phyloP scores from a whole-genome alignment of 2,329 filamentous ascomycete species.

The Microsporum canis region DNA sequence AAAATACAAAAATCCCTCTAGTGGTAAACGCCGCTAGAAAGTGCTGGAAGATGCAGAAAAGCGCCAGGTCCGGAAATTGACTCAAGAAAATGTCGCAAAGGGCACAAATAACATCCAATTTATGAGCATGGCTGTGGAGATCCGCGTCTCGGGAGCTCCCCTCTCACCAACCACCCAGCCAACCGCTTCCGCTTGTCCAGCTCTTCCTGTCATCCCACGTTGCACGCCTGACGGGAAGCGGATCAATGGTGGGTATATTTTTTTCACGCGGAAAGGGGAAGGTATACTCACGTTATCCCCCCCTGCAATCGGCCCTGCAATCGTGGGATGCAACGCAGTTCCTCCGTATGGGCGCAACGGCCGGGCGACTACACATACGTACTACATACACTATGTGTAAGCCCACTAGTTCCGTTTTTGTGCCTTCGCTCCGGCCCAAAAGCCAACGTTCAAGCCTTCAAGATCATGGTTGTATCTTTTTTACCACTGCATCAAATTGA shows the following conservation, averaged over 20 bases:
- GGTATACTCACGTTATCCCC: neutral
- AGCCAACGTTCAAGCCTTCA: neutral
- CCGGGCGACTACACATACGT: neutral
- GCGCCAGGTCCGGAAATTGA: neutral
- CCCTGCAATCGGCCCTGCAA: neutral
- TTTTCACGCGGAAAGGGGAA: neutral
- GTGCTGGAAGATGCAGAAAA: neutral
- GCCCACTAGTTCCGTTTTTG: neutral
- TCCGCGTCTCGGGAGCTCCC: neutral
- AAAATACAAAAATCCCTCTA: neutral
- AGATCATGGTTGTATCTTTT: neutral
- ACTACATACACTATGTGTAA: neutral
- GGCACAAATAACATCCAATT: neutral
- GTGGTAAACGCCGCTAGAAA: neutral
- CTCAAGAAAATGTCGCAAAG: neutral
- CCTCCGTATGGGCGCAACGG: neutral
- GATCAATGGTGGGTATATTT: neutral
- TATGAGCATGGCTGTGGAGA: neutral
- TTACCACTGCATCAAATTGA: neutral
- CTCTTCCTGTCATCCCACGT: conserved; percentile 1
- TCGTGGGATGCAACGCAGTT: neutral
- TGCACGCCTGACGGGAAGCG: conserved; percentile 5
- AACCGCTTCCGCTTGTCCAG: neutral
- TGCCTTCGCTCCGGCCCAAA: neutral
- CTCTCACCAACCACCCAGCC: neutral